Evolutionary conservation across 164 flowering plant genomes (phyloP).

Genomic region (Amborella trichopoda): DNA sequence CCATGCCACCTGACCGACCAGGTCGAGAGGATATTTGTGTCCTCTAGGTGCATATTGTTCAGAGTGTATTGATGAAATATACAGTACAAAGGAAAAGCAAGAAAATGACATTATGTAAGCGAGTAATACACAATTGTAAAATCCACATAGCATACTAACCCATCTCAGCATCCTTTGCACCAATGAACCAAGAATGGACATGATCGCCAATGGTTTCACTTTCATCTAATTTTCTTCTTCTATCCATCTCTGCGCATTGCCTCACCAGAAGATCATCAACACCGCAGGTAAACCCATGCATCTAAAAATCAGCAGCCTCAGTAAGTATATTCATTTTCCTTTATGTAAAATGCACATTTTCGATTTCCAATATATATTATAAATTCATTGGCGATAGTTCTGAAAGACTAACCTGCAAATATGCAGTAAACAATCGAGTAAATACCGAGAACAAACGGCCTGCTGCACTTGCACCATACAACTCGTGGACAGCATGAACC

Average conservation of each 20-base stretch:
- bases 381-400: neutral
- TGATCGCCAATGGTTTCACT: conserved; percentile 43
- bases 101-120: too few relatives aligned
- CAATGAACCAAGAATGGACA: conserved; percentile 48
- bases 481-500: conserved; percentile 90
- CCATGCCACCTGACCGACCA: too few relatives aligned
- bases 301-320: conserved; percentile 42
- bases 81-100: too few relatives aligned
- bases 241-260: conserved; percentile 28
- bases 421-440: conserved; percentile 77
- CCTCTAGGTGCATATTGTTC: too few relatives aligned
- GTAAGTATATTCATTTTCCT: too few relatives aligned
- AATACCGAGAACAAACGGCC: conserved; percentile 71
- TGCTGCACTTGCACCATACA: conserved; percentile 74
- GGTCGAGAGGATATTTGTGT: too few relatives aligned
- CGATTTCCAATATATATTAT: neutral
- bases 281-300: conserved; percentile 96
- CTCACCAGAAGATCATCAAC: conserved; percentile 73
- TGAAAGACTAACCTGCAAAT: conserved; percentile 50
- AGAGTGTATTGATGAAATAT: too few relatives aligned
- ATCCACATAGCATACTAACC: too few relatives aligned
- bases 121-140: too few relatives aligned
- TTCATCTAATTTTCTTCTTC: conserved; percentile 35
- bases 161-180: conserved; percentile 22
- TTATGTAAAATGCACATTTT: neutral